Percentiles rank a stretch among this genome's conserved stretches.
Evolutionary conservation across 768 basidiomycete species (phyloP).

Genomic region (Suillus decipiens): DNA sequence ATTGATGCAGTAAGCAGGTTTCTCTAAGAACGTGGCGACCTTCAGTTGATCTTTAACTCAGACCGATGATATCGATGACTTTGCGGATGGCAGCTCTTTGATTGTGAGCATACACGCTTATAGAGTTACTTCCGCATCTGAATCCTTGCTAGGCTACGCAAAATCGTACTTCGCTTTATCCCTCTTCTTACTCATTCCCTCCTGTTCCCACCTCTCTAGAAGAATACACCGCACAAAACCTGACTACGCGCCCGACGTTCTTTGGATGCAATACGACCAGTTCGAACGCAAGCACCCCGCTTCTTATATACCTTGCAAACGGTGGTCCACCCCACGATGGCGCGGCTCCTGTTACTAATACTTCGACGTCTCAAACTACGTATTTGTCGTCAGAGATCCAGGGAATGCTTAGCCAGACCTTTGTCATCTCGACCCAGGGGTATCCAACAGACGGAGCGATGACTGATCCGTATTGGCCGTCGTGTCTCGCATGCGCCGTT

Average conservation of each 20-base stretch:
- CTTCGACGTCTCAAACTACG: slow-evolving; percentile 38
- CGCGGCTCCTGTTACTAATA: slow-evolving; percentile 43
- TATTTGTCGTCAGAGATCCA: slow-evolving; percentile 41
- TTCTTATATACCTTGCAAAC: slow-evolving; percentile 62
- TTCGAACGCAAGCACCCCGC: slow-evolving; percentile 37
- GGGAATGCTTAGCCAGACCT: slow-evolving; percentile 48
- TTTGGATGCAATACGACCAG: slow-evolving; percentile 42
- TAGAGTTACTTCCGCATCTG: neutral
- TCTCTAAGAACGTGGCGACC: neutral
- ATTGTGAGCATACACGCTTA: slow-evolving; percentile 20
- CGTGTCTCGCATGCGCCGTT: slow-evolving; percentile 53
- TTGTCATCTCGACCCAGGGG: slow-evolving; percentile 46
- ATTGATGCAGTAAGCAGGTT: slow-evolving; percentile 43
- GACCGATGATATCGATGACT: slow-evolving; percentile 21
- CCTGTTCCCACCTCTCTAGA: slow-evolving; percentile 26
- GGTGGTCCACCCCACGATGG: slow-evolving; percentile 46
- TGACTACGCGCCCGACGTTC: slow-evolving; percentile 43
- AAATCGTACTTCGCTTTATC: slow-evolving; percentile 41
- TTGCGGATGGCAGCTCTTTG: slow-evolving; percentile 27
- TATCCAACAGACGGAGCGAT: slow-evolving; percentile 28
- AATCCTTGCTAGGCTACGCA: slow-evolving; percentile 26
- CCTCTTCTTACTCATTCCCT: slow-evolving; percentile 36
- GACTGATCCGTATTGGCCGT: slow-evolving; percentile 45
- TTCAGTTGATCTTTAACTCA: slow-evolving; percentile 4
- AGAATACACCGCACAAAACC: slow-evolving; percentile 38